phyloP scores from a whole-genome alignment of 2,329 filamentous ascomycete genomes.

The Podosphaera fusca region DNA sequence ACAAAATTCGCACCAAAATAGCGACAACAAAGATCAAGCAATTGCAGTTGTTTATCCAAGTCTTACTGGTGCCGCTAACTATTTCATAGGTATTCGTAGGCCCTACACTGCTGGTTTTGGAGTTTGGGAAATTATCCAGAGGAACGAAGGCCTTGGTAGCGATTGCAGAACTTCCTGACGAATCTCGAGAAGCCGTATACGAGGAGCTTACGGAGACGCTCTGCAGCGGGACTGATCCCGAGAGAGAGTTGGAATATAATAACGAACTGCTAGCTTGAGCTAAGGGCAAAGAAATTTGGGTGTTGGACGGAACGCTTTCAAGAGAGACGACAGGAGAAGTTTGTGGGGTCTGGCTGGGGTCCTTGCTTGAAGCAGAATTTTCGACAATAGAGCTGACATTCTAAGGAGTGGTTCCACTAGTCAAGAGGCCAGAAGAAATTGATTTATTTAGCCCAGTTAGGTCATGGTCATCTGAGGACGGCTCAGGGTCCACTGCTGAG shows the following conservation, averaged over 20 bases:
- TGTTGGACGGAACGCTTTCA: background rate
- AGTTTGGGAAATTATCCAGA: background rate
- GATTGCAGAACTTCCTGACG: background rate
- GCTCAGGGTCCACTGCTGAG: background rate
- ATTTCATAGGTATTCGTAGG: background rate
- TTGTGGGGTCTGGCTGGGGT: background rate
- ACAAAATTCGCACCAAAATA: too few relatives aligned
- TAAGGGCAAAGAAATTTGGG: background rate
- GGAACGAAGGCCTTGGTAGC: background rate
- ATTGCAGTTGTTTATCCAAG: background rate
- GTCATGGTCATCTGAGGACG: background rate
- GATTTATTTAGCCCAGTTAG: background rate
- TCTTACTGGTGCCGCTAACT: background rate
- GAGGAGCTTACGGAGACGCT: background rate
- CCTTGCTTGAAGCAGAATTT: background rate
- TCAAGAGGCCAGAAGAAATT: background rate
- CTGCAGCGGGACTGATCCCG: background rate
- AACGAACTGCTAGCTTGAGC: background rate
- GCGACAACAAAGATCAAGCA: too few relatives aligned
- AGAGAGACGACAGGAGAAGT: background rate
- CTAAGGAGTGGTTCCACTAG: background rate
- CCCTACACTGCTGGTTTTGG: background rate
- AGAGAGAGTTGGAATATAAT: background rate
- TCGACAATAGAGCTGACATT: background rate
- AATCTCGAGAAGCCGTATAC: background rate